Evolutionary conservation across 208 protist genomes (phyloP).

Genomic region (Trypanosoma rangeli): DNA sequence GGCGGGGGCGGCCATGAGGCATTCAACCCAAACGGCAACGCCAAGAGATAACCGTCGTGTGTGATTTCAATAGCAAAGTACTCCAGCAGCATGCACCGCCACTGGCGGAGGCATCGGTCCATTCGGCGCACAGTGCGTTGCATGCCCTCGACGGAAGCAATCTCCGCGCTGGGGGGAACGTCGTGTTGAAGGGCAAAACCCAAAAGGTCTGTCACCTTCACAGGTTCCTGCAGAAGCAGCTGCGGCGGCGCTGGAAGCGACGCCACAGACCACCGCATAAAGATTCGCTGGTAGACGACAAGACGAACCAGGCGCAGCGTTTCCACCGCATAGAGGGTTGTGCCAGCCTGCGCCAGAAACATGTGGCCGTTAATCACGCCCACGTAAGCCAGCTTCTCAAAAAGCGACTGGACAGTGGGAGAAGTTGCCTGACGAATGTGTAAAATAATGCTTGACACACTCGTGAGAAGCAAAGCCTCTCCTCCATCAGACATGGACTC

Average conservation of each 20-base stretch:
- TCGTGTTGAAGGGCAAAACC: slow-evolving; percentile 54
- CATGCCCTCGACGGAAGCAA: slow-evolving; percentile 18
- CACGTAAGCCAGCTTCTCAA: slow-evolving; percentile 57
- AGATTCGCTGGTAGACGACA: slow-evolving; percentile 80
- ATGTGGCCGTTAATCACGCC: slow-evolving; percentile 45
- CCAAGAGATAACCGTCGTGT: slow-evolving; percentile 40
- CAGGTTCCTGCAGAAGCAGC: slow-evolving; percentile 39
- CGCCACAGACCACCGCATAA: slow-evolving; percentile 68
- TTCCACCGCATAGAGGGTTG: slow-evolving; percentile 65
- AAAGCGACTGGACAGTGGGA: slow-evolving; percentile 49
- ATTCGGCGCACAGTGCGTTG: slow-evolving; percentile 45
- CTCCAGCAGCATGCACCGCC: slow-evolving; percentile 75
- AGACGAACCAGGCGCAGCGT: slow-evolving; percentile 56
- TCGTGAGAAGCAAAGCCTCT: slow-evolving; percentile 22
- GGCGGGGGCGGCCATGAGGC: slow-evolving; percentile 62
- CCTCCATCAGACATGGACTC: neutral
- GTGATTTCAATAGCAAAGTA: slow-evolving; percentile 78
- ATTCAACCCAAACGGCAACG: slow-evolving; percentile 64
- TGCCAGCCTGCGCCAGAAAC: slow-evolving; percentile 79
- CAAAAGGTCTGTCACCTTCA: slow-evolving; percentile 47
- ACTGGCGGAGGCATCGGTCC: slow-evolving; percentile 46
- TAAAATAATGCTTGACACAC: slow-evolving; percentile 40
- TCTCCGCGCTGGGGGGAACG: slow-evolving; percentile 26
- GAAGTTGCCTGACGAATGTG: slow-evolving; percentile 39
- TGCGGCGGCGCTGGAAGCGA: slow-evolving; percentile 40